Evolutionary conservation across 2,329 filamentous ascomycete species (phyloP).

Genomic region (Talaromyces sp.): DNA sequence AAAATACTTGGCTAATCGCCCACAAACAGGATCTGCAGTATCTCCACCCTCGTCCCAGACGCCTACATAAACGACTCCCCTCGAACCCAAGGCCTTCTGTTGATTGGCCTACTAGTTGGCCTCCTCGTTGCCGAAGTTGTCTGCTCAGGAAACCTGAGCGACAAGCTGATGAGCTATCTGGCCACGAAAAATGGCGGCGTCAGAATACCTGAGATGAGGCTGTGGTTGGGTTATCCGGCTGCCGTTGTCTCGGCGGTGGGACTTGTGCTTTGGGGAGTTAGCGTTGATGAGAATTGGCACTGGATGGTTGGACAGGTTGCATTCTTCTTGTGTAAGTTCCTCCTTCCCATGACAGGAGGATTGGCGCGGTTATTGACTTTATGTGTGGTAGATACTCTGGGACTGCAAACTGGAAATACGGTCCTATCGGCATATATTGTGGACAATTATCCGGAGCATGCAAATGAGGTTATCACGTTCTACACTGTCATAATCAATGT

Average conservation of each 20-base stretch:
- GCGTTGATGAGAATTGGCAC: slow-evolving; percentile 51
- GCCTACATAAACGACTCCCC: slow-evolving; percentile 50
- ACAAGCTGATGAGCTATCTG: slow-evolving; percentile 48
- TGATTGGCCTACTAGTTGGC: slow-evolving; percentile 53
- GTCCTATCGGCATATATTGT: slow-evolving; percentile 52
- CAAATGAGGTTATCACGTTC: slow-evolving; percentile 53
- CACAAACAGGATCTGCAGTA: slow-evolving; percentile 18
- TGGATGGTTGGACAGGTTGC: slow-evolving; percentile 57
- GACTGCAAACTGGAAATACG: slow-evolving; percentile 57
- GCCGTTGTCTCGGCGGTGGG: slow-evolving; percentile 45
- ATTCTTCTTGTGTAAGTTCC: slow-evolving; percentile 50
- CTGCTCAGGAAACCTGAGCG: slow-evolving; percentile 53
- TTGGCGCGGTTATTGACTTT: not conserved
- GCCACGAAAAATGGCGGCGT: slow-evolving; percentile 44
- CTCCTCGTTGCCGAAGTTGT: slow-evolving; percentile 51
- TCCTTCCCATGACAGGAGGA: not conserved
- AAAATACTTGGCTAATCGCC: not conserved
- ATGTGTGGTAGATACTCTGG: slow-evolving; percentile 45
- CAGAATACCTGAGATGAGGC: slow-evolving; percentile 52
- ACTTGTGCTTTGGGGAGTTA: slow-evolving; percentile 54
- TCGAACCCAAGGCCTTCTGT: slow-evolving; percentile 52
- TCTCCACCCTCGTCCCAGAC: slow-evolving; percentile 52
- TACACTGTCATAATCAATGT: slow-evolving; percentile 54
- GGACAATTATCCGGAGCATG: slow-evolving; percentile 54
- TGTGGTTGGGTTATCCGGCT: slow-evolving; percentile 56